phyloP scores from a whole-genome alignment of 2,329 filamentous ascomycete species.

The Pseudopyrenochaeta lycopersici region DNA sequence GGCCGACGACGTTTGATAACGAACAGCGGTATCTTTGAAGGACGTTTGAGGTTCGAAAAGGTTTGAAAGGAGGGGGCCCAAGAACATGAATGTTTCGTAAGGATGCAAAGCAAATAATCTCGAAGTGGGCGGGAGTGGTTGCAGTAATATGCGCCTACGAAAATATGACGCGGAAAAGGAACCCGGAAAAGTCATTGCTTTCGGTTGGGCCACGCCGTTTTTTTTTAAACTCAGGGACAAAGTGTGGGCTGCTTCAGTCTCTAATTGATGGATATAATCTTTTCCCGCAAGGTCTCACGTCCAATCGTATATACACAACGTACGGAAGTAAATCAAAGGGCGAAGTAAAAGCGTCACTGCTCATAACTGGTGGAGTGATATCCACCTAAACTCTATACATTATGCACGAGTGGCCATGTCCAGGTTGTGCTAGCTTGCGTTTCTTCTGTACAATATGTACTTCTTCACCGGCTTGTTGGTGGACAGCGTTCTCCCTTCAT shows the following conservation, averaged over 20 bases:
- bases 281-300: no score
- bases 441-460: neutral
- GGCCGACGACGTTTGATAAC: neutral
- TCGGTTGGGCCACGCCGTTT: neutral
- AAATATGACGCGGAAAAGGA: neutral
- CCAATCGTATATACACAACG: no score
- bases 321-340: no score
- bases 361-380: neutral
- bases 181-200: neutral
- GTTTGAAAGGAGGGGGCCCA: no score
- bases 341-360: no score
- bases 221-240: no score
- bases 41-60: neutral
- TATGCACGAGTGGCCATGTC: neutral
- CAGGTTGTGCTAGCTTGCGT: neutral
- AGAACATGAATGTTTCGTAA: neutral
- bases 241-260: no score
- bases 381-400: neutral
- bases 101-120: neutral
- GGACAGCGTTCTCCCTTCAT: constrained; percentile 3
- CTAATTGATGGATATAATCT: no score
- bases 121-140: neutral
- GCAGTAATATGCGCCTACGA: neutral
- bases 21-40: neutral
- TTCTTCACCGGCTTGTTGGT: neutral